A percentile compares a stretch with the other conserved stretches of the same genome.
These are phyloP conservation scores for Imleria badia DNA, from an alignment of 768 basidiomycete species.

Conservation along the genomic window DNA sequence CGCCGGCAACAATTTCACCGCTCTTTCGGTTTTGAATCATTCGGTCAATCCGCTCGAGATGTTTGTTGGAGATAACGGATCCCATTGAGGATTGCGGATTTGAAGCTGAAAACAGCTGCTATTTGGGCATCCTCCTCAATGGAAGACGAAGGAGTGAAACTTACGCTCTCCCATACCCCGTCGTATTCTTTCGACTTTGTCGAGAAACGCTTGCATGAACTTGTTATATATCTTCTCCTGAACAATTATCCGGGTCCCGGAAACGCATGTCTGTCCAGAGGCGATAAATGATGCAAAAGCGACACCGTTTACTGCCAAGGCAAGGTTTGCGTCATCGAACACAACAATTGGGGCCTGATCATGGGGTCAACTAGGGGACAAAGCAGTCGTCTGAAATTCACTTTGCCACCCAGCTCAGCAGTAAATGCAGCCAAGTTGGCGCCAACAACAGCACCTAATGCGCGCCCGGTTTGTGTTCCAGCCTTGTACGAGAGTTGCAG, in stretches of 20 bases:
- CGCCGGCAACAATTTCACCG: slow-evolving; percentile 60
- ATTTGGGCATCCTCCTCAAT: background rate
- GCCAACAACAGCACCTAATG: slow-evolving; percentile 71
- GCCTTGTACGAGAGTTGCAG: slow-evolving; percentile 44
- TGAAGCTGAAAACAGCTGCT: slow-evolving; percentile 44
- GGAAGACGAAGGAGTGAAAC: slow-evolving; percentile 25
- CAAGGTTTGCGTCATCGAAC: slow-evolving; percentile 74
- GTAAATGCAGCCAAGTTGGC: slow-evolving; percentile 72
- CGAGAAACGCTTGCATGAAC: slow-evolving; percentile 62
- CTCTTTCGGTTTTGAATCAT: slow-evolving; percentile 49
- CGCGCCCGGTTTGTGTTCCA: slow-evolving; percentile 75
- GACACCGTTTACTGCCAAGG: slow-evolving; percentile 76
- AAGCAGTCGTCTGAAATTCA: slow-evolving; percentile 20
- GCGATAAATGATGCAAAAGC: slow-evolving; percentile 85
- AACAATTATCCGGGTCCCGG: slow-evolving; percentile 79
- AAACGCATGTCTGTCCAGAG: slow-evolving; percentile 90
- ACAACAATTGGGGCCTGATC: slow-evolving; percentile 74
- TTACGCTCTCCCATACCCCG: slow-evolving; percentile 77
- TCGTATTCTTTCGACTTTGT: slow-evolving; percentile 62
- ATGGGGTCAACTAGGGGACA: background rate
- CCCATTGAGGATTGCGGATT: slow-evolving; percentile 78
- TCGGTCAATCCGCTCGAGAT: slow-evolving; percentile 62
- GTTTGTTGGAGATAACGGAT: slow-evolving; percentile 65
- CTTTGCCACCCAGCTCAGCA: slow-evolving; percentile 87
- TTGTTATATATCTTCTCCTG: slow-evolving; percentile 67